phyloP scores from a whole-genome alignment of 768 basidiomycete genomes.

The Suillus occidentalis region DNA sequence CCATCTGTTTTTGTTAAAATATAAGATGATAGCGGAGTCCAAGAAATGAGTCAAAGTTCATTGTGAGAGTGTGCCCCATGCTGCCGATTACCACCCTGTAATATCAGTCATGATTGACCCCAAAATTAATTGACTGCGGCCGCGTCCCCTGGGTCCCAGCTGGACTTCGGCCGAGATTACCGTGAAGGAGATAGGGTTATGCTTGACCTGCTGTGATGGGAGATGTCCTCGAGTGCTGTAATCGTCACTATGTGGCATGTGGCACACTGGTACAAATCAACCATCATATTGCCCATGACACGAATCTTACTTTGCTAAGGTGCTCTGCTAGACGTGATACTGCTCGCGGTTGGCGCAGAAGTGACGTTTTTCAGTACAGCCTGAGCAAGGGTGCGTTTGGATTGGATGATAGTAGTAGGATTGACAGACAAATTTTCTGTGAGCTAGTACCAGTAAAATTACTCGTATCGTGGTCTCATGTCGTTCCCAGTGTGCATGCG shows the following conservation, averaged over 20 bases:
- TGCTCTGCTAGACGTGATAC: not conserved
- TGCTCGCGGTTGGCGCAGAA: not conserved
- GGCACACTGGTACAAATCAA: not conserved
- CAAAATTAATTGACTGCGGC: not conserved
- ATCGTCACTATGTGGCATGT: not conserved
- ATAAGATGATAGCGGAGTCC: slow-evolving; percentile 20
- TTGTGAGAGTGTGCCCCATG: not conserved
- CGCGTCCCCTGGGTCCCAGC: not conserved
- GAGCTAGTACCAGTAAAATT: not conserved
- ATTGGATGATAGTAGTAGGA: not conserved
- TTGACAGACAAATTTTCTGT: not conserved
- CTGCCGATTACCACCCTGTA: not conserved
- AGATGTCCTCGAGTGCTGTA: not conserved
- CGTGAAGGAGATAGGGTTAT: not conserved
- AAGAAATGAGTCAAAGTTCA: slow-evolving; percentile 10
- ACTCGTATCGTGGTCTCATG: not conserved
- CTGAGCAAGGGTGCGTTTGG: not conserved
- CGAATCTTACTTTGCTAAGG: not conserved
- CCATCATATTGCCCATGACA: not conserved
- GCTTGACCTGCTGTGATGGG: not conserved
- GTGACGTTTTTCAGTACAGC: not conserved
- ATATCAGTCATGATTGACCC: not conserved
- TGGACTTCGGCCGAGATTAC: not conserved
- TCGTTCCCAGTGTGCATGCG: not conserved
- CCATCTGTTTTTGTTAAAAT: slow-evolving; percentile 21